Percentiles rank a stretch among this genome's conserved stretches.
These are phyloP conservation scores for Mycena vitilis DNA, from an alignment of 768 basidiomycete species.

Conservation along the genomic window DNA sequence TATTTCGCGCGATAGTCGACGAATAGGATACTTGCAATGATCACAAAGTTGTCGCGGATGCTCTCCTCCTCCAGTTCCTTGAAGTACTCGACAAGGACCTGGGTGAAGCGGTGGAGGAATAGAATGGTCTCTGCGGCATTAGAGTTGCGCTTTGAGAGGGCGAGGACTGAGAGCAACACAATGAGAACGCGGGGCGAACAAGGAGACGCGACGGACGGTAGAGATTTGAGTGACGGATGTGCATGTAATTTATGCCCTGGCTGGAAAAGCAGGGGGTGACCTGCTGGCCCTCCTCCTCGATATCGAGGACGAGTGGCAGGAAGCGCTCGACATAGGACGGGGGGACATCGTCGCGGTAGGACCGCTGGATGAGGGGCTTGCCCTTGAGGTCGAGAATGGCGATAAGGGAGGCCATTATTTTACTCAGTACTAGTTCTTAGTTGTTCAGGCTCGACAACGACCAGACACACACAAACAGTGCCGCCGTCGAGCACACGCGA, in stretches of 20 bases:
- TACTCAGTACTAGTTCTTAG: neutral
- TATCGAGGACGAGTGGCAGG: conserved; percentile 90
- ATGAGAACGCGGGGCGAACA: neutral
- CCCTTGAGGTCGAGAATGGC: conserved; percentile 99
- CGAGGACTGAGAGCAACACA: conserved; percentile 74
- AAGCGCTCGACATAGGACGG: conserved; percentile 92
- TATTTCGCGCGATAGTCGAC: too few species aligned
- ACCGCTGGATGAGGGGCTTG: conserved; percentile 95
- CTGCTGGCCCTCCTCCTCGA: conserved; percentile 97
- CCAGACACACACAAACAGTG: too few species aligned
- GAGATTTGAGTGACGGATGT: conserved; percentile 97
- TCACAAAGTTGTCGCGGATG: conserved; percentile 98
- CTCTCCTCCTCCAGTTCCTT: conserved; percentile 99
- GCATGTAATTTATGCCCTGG: conserved; percentile 97
- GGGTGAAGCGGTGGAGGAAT: conserved; percentile 92
- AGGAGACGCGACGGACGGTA: conserved; percentile 73
- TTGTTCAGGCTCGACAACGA: too few species aligned
- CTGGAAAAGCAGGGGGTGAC: conserved; percentile 96
- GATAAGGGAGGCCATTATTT: conserved; percentile 70
- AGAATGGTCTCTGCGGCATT: conserved; percentile 97
- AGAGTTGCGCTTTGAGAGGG: conserved; percentile 93
- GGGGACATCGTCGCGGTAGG: conserved; percentile 96
- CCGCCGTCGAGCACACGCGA: too few species aligned
- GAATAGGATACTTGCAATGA: conserved; percentile 59
- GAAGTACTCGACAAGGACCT: conserved; percentile 98